Conservation (phyloP, 257 asterid species). For the Forsythia viridissima region DNA sequence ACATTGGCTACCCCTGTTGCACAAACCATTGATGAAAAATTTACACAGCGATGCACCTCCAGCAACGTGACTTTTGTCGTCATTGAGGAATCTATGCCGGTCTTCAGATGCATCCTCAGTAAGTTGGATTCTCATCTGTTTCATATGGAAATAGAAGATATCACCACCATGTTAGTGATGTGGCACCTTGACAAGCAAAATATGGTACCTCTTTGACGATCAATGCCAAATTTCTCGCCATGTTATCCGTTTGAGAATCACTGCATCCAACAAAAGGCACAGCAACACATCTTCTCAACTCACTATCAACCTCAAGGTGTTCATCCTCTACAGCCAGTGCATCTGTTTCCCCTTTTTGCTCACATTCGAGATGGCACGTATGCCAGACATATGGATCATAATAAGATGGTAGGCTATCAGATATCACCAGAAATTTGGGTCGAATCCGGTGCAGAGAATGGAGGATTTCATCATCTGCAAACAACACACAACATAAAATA, state of each 20-base stretch:
- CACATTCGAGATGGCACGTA: conserved; percentile 39
- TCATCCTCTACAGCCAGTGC: conserved; percentile 39
- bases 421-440: conserved; percentile 60
- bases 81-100: conserved; percentile 15
- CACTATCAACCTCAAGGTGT: conserved; percentile 45
- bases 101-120: conserved; percentile 44
- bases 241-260: conserved; percentile 47
- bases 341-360: conserved; percentile 37
- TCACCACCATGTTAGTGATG: conserved; percentile 28
- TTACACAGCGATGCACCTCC: conserved; percentile 57
- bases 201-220: conserved; percentile 72
- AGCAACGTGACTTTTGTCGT: conserved; percentile 23
- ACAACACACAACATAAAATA: conserved; percentile 19
- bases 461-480: conserved; percentile 88
- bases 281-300: conserved; percentile 47
- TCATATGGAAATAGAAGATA: conserved; percentile 30
- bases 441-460: conserved; percentile 74
- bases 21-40: conserved; percentile 60
- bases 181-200: conserved; percentile 21
- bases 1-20: conserved; percentile 85
- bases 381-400: conserved; percentile 53
- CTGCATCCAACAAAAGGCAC: conserved; percentile 66
- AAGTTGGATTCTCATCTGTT: conserved; percentile 68
- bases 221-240: conserved; percentile 64
- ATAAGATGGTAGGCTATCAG: conserved; percentile 50